A percentile compares a stretch with the other conserved stretches of the same genome.
Evolutionary conservation across 768 basidiomycete species (phyloP).

Genomic region (Coprinopsis strossmayeri): DNA sequence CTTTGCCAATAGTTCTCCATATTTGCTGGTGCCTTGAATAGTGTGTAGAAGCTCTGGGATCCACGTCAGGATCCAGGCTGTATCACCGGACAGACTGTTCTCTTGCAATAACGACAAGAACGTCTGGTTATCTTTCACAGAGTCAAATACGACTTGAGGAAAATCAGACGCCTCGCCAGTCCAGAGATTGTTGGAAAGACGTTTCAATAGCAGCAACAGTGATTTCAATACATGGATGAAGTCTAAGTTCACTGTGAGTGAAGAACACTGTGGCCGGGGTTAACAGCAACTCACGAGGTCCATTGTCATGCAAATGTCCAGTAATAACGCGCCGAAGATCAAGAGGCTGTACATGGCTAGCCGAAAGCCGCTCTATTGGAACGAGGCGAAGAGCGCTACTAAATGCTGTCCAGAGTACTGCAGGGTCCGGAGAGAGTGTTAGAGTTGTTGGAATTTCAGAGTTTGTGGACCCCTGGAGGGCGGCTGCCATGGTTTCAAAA

Average conservation of each 20-base stretch:
- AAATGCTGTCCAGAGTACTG: slow-evolving; percentile 49
- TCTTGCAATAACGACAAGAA: slow-evolving; percentile 42
- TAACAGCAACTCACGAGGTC: slow-evolving; percentile 42
- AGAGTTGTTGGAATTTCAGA: background rate
- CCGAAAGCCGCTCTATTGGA: slow-evolving; percentile 35
- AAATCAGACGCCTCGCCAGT: slow-evolving; percentile 61
- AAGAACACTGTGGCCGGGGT: too few relatives aligned
- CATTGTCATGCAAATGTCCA: slow-evolving; percentile 54
- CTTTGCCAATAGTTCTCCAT: slow-evolving; percentile 66
- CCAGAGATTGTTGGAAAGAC: slow-evolving; percentile 60
- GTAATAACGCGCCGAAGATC: slow-evolving; percentile 50
- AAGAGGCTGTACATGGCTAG: slow-evolving; percentile 26
- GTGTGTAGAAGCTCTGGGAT: slow-evolving; percentile 57
- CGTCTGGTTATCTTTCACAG: slow-evolving; percentile 71
- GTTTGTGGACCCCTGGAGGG: slow-evolving; percentile 17
- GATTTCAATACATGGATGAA: slow-evolving; percentile 53
- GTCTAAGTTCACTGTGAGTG: too few relatives aligned
- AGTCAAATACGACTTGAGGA: slow-evolving; percentile 73
- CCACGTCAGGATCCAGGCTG: slow-evolving; percentile 54
- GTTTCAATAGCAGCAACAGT: slow-evolving; percentile 54
- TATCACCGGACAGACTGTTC: slow-evolving; percentile 22
- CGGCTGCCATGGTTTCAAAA: slow-evolving; percentile 32
- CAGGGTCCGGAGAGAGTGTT: slow-evolving; percentile 29
- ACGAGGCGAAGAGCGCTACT: slow-evolving; percentile 41
- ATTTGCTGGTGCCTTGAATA: slow-evolving; percentile 40